Percentiles rank a stretch among this genome's conserved stretches.
Conservation (phyloP, 148 eudicot species). For the Persicaria tinctoria region DNA sequence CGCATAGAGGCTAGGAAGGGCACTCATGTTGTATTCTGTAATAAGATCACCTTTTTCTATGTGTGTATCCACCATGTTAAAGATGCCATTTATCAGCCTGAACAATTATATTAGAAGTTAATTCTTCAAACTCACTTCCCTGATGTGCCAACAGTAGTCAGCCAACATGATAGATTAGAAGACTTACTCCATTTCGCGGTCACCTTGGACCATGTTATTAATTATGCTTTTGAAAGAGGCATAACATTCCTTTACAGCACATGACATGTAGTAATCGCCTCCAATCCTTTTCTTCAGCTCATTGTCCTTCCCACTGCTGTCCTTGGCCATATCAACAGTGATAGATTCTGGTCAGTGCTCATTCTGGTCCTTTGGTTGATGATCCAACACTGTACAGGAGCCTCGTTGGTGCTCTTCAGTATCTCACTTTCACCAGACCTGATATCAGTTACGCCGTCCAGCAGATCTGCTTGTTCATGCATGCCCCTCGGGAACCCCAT, state of each 20-base stretch:
- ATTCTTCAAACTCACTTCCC: background rate
- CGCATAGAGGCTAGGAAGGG: constrained; percentile 80
- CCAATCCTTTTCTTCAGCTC: constrained; percentile 76
- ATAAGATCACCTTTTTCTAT: constrained; percentile 43
- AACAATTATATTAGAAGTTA: constrained; percentile 3
- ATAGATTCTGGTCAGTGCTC: too few relatives aligned
- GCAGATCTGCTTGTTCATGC: too few relatives aligned
- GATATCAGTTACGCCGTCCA: too few relatives aligned
- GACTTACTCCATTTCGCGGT: constrained; percentile 61
- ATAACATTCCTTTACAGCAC: constrained; percentile 85
- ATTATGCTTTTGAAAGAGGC: constrained; percentile 81
- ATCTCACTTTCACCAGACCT: too few relatives aligned
- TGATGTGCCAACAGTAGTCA: background rate
- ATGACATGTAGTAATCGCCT: constrained; percentile 69
- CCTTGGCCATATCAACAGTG: constrained; percentile 94
- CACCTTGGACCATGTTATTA: constrained; percentile 59
- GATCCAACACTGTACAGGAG: too few relatives aligned
- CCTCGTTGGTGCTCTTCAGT: too few relatives aligned
- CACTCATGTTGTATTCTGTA: constrained; percentile 61
- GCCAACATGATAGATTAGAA: background rate
- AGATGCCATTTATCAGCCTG: constrained; percentile 72
- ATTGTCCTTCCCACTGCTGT: constrained; percentile 70
- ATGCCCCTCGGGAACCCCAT: too few relatives aligned
- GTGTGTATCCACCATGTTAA: constrained; percentile 62
- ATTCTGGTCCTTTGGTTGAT: too few relatives aligned